Percentiles rank a stretch among this genome's conserved stretches.
Evolutionary conservation across 352 stramenopile species (phyloP).

Genomic region (Saprolegnia diclina): DNA sequence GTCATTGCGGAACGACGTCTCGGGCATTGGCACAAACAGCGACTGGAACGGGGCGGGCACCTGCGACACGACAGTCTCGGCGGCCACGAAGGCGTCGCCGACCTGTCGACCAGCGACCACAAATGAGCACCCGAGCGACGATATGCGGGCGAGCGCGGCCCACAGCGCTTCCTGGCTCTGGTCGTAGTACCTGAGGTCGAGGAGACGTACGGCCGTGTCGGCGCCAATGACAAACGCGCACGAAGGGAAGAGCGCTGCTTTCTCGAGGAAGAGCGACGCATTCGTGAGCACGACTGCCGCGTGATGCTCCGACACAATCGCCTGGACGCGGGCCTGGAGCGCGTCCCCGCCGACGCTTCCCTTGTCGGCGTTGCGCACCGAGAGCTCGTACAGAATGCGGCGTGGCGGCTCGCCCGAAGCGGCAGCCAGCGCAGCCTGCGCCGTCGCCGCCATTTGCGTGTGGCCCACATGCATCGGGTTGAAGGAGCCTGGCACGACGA

Average conservation of each 20-base stretch:
- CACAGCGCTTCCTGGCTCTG: constrained; percentile 70
- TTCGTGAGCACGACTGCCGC: constrained; percentile 74
- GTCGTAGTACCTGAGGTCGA: constrained; percentile 89
- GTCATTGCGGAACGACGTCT: constrained; percentile 78
- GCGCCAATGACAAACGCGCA: constrained; percentile 85
- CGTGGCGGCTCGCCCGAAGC: constrained; percentile 34
- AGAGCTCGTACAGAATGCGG: constrained; percentile 55
- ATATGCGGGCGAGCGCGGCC: constrained; percentile 63
- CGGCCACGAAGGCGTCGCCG: constrained; percentile 44
- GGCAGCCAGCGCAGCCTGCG: constrained; percentile 40
- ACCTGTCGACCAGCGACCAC: constrained; percentile 77
- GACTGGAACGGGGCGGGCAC: constrained; percentile 46
- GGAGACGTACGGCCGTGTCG: constrained; percentile 80
- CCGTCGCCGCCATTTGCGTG: constrained; percentile 44
- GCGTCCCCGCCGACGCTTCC: constrained; percentile 42
- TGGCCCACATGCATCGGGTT: constrained; percentile 79
- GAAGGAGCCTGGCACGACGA: constrained; percentile 75
- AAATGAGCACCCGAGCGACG: constrained; percentile 60
- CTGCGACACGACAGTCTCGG: constrained; percentile 44
- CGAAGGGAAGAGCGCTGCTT: constrained; percentile 63
- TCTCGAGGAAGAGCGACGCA: constrained; percentile 70
- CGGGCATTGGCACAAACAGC: constrained; percentile 65
- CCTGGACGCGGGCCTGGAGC: constrained; percentile 37
- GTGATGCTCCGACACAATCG: neutral
- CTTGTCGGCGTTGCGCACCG: constrained; percentile 77